Base-by-base conservation (phyloP, 2,329 filamentous ascomycete species). In the Mollisiaceae sp. region DNA sequence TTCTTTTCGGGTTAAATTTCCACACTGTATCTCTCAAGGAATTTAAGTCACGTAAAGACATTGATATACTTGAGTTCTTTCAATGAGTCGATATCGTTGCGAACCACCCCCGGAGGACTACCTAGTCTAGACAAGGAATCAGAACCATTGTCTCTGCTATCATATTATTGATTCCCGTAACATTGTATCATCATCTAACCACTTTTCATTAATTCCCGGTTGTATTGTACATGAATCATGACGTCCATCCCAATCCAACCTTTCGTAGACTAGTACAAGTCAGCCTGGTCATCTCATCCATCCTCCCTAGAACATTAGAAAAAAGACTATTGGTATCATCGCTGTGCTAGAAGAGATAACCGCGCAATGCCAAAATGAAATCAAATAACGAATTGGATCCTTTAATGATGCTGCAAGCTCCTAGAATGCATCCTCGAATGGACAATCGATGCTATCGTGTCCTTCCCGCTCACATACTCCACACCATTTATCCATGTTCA, bases 391-490 rank as follows among this genome's bases (percentile, higher is more conserved):
- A 59, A 43, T 47, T 47, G 56, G 45, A 55, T 8, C 32, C 35
- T 54, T 32, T 32, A 24, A 20, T n/a, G 8, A 39, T 36, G 32
- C 20, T 4, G 14, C 45, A 9, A 36, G 12, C 9, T 22, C 36
- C 65, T 81, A 89, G 70, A 89, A 91, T 36, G 88, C 88, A 78
- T 96, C 93, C 79, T 97, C 94, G 78, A 97, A 91, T 14, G 94
- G 93, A 79, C 94, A 97, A 78, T 96, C 93, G 67, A 97, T 94
- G 75, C 94, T 97, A 78, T 97, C 92, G 77, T 99, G 95, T 15
- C 95, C 95, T 75, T 99, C 95, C 68, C 92, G 88, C 82, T 99
- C 95, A 77, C 95, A 99, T 54, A 98, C 83, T 18, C 95, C 95
- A 79, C 95, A 99, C 95, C 95, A 99, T 80, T 97, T 97, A 68